Conservation (phyloP, 176 grass and related monocot species). For the Oryza rufipogon region DNA sequence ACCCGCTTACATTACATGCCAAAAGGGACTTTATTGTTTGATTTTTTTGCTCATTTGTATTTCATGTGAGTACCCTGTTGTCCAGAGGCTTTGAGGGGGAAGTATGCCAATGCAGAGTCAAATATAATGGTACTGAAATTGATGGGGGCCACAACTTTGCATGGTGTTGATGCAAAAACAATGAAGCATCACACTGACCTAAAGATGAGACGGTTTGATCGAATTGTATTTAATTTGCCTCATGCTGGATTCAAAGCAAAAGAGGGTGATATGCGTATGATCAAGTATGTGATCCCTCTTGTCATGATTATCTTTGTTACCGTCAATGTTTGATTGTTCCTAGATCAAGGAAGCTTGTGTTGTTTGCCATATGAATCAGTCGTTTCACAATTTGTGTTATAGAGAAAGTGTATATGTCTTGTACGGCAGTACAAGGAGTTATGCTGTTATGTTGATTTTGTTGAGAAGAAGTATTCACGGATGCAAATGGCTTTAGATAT, state of each 20-base stretch:
- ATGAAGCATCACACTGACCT: conserved; percentile 48
- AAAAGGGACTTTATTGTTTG: conserved; percentile 17
- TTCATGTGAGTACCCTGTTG: background rate
- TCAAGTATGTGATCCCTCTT: conserved; percentile 53
- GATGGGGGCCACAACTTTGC: conserved; percentile 47
- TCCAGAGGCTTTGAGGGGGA: conserved; percentile 34
- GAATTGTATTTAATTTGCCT: conserved; percentile 72
- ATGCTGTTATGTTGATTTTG: background rate
- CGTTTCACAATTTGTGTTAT: conserved; percentile 1
- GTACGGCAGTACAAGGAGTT: background rate
- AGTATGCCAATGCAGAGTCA: conserved; percentile 51
- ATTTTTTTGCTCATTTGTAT: conserved; percentile 5
- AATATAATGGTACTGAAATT: conserved; percentile 47
- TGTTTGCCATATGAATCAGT: background rate
- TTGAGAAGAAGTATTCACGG: background rate
- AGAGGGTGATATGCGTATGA: conserved; percentile 28
- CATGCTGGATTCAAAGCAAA: conserved; percentile 60
- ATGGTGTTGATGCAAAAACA: conserved; percentile 42
- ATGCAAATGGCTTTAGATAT: background rate
- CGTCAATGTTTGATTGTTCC: background rate
- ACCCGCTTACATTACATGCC: conserved; percentile 2
- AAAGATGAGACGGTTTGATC: conserved; percentile 47
- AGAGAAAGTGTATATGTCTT: background rate
- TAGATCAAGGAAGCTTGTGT: background rate
- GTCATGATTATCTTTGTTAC: background rate